Evolutionary conservation across 2,329 filamentous ascomycete genomes (phyloP).

Genomic region (Xylaria polymorpha): DNA sequence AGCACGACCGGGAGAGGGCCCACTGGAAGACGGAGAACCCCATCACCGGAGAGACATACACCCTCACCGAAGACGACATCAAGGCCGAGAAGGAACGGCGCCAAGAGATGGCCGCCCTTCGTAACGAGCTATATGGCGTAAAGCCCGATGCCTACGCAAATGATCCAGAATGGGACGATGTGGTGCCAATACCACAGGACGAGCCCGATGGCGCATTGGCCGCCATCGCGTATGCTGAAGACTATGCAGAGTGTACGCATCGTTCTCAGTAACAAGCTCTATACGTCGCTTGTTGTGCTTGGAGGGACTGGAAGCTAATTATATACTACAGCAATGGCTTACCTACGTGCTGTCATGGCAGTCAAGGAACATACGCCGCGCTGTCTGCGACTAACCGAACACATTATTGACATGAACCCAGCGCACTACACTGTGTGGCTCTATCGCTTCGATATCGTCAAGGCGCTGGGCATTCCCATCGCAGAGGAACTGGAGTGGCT

Average conservation of each 20-base stretch:
- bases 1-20: slow-evolving; percentile 49
- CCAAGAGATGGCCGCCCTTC: slow-evolving; percentile 63
- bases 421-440: slow-evolving; percentile 99
- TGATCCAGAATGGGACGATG: slow-evolving; percentile 84
- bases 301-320: slow-evolving; percentile 22
- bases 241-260: slow-evolving; percentile 80
- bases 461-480: slow-evolving; percentile 72
- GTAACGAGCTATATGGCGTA: slow-evolving; percentile 64
- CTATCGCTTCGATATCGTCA: slow-evolving; percentile 85
- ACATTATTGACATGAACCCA: slow-evolving; percentile 92
- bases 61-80: slow-evolving; percentile 54
- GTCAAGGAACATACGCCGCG: slow-evolving; percentile 83
- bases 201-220: slow-evolving; percentile 88
- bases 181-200: slow-evolving; percentile 83
- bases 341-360: slow-evolving; percentile 94
- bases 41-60: slow-evolving; percentile 31
- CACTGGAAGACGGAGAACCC: slow-evolving; percentile 39
- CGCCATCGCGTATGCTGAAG: slow-evolving; percentile 89
- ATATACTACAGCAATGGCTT: slow-evolving; percentile 76
- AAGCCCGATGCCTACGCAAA: slow-evolving; percentile 61
- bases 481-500: slow-evolving; percentile 85
- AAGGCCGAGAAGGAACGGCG: slow-evolving; percentile 60
- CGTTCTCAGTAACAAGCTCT: neutral
- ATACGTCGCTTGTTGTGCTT: neutral
- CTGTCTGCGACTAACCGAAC: slow-evolving; percentile 82